A percentile compares a stretch with the other conserved stretches of the same genome.
Conservation (phyloP, 139 green algal genomes). For the Pleodorina starrii region DNA sequence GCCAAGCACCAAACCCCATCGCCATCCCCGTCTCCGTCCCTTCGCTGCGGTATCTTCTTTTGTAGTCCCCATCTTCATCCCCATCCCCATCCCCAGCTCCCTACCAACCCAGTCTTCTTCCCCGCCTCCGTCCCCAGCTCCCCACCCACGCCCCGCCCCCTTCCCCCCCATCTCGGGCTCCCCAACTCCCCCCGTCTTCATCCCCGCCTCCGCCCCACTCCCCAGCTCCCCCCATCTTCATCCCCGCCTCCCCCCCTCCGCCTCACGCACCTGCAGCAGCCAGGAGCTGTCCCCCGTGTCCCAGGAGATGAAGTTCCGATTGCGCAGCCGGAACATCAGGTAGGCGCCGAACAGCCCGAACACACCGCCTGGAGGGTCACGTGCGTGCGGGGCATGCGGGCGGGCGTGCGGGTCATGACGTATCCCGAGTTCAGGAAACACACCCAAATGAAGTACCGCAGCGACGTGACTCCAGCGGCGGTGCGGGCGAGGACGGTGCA, state of each 20-base stretch:
- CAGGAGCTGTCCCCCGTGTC: not conserved
- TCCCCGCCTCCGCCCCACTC: not conserved
- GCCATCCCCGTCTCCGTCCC: no score
- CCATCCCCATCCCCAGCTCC: not conserved
- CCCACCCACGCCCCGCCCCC: not conserved
- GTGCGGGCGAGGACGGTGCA: no score
- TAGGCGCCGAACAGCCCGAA: slow-evolving; percentile 29
- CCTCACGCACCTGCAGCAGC: slow-evolving; percentile 33
- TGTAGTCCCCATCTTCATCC: no score
- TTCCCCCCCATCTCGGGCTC: not conserved
- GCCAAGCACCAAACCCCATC: no score
- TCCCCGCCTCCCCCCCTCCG: not conserved
- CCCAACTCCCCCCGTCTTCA: not conserved
- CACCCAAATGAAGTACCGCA: no score
- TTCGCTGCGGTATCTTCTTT: no score
- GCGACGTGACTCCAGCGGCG: no score
- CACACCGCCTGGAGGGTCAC: slow-evolving; percentile 23
- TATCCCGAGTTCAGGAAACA: no score
- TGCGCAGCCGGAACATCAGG: slow-evolving; percentile 32
- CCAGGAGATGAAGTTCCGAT: slow-evolving; percentile 18
- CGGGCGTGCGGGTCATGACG: no score
- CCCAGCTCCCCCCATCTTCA: not conserved
- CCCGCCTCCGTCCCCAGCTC: not conserved
- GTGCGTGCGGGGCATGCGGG: not conserved
- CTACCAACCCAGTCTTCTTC: not conserved